phyloP scores from a whole-genome alignment of 2,329 filamentous ascomycete genomes.

The Byssochlamys sp. region DNA sequence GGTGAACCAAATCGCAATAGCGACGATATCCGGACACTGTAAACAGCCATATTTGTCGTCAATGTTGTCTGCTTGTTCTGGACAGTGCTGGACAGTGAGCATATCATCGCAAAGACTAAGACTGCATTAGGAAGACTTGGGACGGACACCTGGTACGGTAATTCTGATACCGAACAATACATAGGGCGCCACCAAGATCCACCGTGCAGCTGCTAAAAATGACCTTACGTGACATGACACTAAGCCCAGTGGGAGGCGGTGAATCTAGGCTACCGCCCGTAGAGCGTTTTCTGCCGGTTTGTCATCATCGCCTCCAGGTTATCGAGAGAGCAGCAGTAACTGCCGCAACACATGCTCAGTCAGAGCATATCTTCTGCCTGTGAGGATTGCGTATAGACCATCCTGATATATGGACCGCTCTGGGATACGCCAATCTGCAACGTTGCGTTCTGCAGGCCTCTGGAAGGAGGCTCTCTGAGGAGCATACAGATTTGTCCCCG shows the following conservation, averaged over 20 bases:
- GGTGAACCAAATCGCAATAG: not conserved
- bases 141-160: not conserved
- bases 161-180: not conserved
- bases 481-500: not conserved
- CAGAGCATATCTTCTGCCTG: not conserved
- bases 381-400: not conserved
- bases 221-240: slow-evolving; percentile 1
- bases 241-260: not conserved
- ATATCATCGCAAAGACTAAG: not conserved
- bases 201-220: not conserved
- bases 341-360: not conserved
- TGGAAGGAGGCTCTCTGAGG: not conserved
- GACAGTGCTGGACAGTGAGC: not conserved
- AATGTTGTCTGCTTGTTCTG: not conserved
- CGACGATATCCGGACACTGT: not conserved
- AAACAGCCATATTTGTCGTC: not conserved
- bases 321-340: not conserved
- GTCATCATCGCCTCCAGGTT: not conserved
- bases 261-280: not conserved
- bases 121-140: not conserved
- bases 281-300: not conserved
- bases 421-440: not conserved
- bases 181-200: not conserved
- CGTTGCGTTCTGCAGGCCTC: not conserved
- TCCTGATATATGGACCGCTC: not conserved